phyloP scores from a whole-genome alignment of 495 filamentous ascomycete species.

The Evernia prunastri region DNA sequence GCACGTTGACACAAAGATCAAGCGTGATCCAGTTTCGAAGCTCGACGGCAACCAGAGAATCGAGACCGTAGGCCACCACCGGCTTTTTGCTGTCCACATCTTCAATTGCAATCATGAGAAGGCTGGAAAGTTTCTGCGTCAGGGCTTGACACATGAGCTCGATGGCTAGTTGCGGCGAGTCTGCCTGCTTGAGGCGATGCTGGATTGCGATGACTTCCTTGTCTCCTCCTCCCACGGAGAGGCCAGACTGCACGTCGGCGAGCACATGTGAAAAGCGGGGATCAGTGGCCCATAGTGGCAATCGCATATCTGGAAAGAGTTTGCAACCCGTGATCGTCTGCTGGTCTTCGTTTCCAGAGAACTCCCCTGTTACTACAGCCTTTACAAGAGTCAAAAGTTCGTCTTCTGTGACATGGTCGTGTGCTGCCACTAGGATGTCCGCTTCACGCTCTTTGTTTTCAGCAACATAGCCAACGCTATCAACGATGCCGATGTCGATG shows the following conservation, averaged over 20 bases:
- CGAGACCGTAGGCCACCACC: conserved; percentile 50
- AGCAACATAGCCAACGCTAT: conserved; percentile 37
- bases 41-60: conserved; percentile 59
- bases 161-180: background rate
- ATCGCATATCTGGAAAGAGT: background rate
- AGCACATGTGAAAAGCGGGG: background rate
- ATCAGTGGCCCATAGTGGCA: conserved; percentile 13
- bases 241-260: background rate
- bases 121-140: background rate
- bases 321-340: conserved; percentile 14
- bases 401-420: conserved; percentile 7
- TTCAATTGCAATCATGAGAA: conserved; percentile 9
- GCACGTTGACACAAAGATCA: conserved; percentile 39
- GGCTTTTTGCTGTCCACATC: conserved; percentile 25
- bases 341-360: background rate
- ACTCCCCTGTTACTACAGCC: conserved; percentile 4
- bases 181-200: background rate
- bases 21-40: conserved; percentile 57
- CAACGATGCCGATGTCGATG: conserved; percentile 38
- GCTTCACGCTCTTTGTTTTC: conserved; percentile 18
- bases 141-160: background rate
- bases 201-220: background rate
- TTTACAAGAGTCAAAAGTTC: conserved; percentile 15
- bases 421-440: background rate
- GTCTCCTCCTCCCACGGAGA: background rate